phyloP scores from a whole-genome alignment of 108 stramenopile genomes.

The Schizochytrium sp. region DNA sequence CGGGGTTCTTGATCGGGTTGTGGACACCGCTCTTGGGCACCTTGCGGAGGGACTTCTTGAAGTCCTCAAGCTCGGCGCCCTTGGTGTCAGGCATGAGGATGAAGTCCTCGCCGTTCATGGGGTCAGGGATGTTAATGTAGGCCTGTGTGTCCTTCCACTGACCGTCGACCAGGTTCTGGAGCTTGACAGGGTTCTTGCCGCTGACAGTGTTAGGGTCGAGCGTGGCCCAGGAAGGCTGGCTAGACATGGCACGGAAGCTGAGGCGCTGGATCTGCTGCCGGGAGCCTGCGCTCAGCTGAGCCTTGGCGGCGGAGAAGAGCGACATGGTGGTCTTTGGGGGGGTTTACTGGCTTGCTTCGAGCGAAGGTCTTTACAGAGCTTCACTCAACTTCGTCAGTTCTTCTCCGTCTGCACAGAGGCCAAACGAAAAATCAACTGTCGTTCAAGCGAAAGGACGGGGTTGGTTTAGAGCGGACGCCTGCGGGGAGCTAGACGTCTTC shows the following conservation, averaged over 20 bases:
- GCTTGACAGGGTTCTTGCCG: constrained; percentile 47
- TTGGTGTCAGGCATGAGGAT: constrained; percentile 70
- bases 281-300: background rate
- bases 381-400: no score
- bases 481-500: no score
- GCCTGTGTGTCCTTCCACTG: constrained; percentile 54
- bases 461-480: no score
- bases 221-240: constrained; percentile 62
- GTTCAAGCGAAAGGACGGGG: no score
- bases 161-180: constrained; percentile 66
- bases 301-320: no score
- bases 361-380: no score
- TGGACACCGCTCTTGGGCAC: constrained; percentile 81
- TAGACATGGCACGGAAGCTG: background rate
- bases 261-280: background rate
- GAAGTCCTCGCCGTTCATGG: constrained; percentile 73
- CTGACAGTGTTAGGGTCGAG: constrained; percentile 59
- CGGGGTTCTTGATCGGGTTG: constrained; percentile 88
- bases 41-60: constrained; percentile 80
- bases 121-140: constrained; percentile 66
- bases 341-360: no score
- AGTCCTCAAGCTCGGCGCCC: constrained; percentile 80
- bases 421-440: no score
- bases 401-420: no score
- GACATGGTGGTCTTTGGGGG: no score